A percentile compares a stretch with the other conserved stretches of the same genome.
Conservation (phyloP, 495 filamentous ascomycete genomes). For the Penicillium simplicissimum region DNA sequence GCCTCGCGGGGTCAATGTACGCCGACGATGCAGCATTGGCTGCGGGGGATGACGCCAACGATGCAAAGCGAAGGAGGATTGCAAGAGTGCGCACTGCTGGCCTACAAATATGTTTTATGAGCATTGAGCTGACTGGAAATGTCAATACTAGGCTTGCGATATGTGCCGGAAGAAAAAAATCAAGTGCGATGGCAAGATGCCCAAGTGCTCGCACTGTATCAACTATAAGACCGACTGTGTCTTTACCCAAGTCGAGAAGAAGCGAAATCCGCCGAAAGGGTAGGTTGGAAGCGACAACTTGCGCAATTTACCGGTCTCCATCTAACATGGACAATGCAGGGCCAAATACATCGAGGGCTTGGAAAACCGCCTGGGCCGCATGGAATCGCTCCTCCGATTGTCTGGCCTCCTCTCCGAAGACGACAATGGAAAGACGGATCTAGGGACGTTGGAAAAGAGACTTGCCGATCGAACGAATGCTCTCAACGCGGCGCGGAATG, state of each 20-base stretch:
- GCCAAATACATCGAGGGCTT: slow-evolving; percentile 98
- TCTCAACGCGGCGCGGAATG: slow-evolving; percentile 39
- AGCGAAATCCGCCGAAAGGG: slow-evolving; percentile 96
- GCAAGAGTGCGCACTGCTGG: slow-evolving; percentile 62
- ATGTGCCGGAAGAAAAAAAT: slow-evolving; percentile 99
- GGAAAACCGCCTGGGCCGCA: slow-evolving; percentile 89
- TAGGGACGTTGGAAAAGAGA: slow-evolving; percentile 82
- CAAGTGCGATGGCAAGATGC: slow-evolving; percentile 96
- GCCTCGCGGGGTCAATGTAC: slow-evolving; percentile 62
- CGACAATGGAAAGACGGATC: slow-evolving; percentile 82
- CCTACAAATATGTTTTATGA: neutral
- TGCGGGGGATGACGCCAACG: slow-evolving; percentile 61
- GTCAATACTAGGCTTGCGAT: slow-evolving; percentile 76
- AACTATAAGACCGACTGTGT: slow-evolving; percentile 99
- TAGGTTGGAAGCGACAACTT: slow-evolving; percentile 40
- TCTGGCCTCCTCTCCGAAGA: slow-evolving; percentile 88
- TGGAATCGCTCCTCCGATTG: slow-evolving; percentile 86
- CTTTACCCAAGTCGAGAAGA: slow-evolving; percentile 98
- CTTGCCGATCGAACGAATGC: slow-evolving; percentile 64
- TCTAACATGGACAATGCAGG: slow-evolving; percentile 41
- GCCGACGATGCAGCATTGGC: slow-evolving; percentile 52
- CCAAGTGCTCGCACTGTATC: slow-evolving; percentile 91
- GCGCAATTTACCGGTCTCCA: neutral
- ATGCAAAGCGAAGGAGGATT: slow-evolving; percentile 90
- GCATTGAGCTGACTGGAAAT: neutral